Conservation (phyloP, 257 asterid species). For the Paulownia fortunei region DNA sequence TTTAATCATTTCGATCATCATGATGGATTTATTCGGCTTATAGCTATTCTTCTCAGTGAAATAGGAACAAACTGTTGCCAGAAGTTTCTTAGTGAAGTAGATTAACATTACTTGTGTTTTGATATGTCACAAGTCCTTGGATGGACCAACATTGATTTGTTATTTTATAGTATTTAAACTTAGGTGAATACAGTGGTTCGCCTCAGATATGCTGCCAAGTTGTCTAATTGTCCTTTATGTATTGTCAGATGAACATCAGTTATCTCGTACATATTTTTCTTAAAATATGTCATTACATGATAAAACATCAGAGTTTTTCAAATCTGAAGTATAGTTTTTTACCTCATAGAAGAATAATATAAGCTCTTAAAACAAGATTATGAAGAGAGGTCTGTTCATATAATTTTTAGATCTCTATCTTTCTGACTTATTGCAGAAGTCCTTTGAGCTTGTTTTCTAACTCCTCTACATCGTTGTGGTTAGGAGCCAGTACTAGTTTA, state of each 20-base stretch:
- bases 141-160: too few species aligned
- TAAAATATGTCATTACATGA: not conserved
- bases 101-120: too few species aligned
- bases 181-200: not conserved
- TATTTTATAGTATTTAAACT: not conserved
- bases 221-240: too few species aligned
- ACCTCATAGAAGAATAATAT: not conserved
- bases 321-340: not conserved
- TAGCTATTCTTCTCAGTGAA: too few species aligned
- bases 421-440: not conserved
- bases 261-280: not conserved
- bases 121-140: too few species aligned
- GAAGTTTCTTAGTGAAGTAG: too few species aligned
- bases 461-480: not conserved
- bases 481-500: not conserved
- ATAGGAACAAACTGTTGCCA: too few species aligned
- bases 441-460: not conserved
- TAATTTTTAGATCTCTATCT: not conserved
- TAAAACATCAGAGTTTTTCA: not conserved
- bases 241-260: too few species aligned
- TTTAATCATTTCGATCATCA: too few species aligned
- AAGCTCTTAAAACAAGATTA: not conserved
- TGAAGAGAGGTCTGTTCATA: not conserved
- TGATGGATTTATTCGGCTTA: too few species aligned
- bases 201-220: too few species aligned